Conservation (phyloP, 129 eudicot genomes). For the Glebionis coronaria region DNA sequence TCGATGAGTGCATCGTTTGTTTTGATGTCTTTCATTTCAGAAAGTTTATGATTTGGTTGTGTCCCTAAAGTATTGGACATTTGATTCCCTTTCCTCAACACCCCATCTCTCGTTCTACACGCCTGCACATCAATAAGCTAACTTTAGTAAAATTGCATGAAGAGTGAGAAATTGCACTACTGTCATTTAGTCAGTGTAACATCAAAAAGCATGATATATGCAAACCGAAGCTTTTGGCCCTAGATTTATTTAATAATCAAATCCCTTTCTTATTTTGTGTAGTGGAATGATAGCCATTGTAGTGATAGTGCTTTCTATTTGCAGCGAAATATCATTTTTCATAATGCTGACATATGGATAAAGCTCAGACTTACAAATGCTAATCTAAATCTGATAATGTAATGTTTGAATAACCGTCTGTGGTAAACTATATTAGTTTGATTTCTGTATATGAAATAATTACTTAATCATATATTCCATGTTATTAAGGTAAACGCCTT, state of each 20-base stretch:
- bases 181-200: too few relatives aligned
- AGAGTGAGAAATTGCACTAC: too few relatives aligned
- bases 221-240: neutral
- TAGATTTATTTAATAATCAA: too few relatives aligned
- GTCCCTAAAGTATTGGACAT: conserved; percentile 24
- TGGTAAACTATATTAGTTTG: conserved; percentile 2
- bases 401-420: conserved; percentile 8
- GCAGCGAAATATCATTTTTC: neutral
- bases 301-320: neutral
- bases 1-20: conserved; percentile 13
- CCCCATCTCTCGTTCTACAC: conserved; percentile 43
- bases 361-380: conserved; percentile 12
- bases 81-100: conserved; percentile 29
- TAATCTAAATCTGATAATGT: neutral
- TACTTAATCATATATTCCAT: neutral
- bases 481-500: conserved; percentile 3
- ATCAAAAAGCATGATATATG: neutral
- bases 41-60: conserved; percentile 32
- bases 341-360: neutral
- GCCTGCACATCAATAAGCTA: neutral
- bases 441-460: neutral
- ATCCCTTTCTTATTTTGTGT: neutral
- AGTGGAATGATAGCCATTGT: conserved; percentile 17
- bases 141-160: too few relatives aligned
- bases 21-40: conserved; percentile 30